Evolutionary conservation across 176 grass and related monocot species (phyloP).

Genomic region (Paspalum vaginatum): DNA sequence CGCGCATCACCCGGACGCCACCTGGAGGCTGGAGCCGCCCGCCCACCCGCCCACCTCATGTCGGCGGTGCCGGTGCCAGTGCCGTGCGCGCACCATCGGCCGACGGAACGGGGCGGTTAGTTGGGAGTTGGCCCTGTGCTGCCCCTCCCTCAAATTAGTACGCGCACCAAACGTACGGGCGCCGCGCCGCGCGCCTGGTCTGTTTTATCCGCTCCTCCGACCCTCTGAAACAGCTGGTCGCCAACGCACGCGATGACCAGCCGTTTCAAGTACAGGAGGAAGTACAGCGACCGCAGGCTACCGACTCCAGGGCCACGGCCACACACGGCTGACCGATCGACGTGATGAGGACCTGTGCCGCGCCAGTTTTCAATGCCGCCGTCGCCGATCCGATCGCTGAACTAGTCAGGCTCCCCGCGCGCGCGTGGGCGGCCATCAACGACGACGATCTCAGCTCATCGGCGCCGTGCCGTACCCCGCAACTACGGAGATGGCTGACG

Average conservation of each 20-base stretch:
- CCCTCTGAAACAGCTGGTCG: background rate
- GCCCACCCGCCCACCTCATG: background rate
- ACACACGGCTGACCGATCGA: too few species aligned
- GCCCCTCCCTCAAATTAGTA: conserved; percentile 12
- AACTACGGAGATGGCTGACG: too few species aligned
- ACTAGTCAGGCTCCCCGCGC: background rate
- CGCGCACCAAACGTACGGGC: conserved; percentile 30
- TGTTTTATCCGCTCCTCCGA: background rate
- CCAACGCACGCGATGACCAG: background rate
- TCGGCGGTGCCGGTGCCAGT: conserved; percentile 31
- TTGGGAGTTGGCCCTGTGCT: background rate
- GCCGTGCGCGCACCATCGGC: background rate
- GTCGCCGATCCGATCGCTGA: background rate
- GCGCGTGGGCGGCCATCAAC: background rate
- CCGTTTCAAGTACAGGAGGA: background rate
- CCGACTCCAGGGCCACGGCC: background rate
- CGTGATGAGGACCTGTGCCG: background rate
- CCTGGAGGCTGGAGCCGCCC: conserved; percentile 30
- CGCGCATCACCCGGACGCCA: conserved; percentile 42
- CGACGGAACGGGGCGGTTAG: background rate
- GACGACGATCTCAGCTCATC: background rate
- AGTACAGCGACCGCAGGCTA: background rate
- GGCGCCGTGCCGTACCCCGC: background rate
- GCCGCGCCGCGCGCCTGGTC: background rate
- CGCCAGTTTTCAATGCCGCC: background rate